These are phyloP conservation scores for Paramecium sonneborni DNA, from an alignment of 73 alveolate species.

Conservation along the genomic window DNA sequence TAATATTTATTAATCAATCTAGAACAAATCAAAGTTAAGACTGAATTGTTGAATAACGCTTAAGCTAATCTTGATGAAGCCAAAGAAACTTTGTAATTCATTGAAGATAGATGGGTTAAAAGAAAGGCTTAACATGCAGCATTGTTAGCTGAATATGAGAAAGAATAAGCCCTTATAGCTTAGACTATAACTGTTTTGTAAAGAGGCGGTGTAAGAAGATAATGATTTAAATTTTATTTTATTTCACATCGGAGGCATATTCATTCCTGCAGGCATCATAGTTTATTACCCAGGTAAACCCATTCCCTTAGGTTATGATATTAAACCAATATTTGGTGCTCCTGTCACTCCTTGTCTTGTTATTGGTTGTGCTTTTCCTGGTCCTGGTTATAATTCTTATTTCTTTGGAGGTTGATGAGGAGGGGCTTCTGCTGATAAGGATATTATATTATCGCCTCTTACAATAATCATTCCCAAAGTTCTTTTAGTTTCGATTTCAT, in stretches of 20 bases:
- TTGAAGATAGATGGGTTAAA: conserved; percentile 28
- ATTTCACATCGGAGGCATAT: not conserved
- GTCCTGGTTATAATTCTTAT: conserved; percentile 79
- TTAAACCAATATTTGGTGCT: not conserved
- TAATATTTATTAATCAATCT: not conserved
- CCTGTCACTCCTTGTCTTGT: conserved; percentile 19
- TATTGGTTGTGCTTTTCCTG: conserved; percentile 70
- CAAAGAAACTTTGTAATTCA: not conserved
- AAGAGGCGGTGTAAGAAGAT: conserved; percentile 24
- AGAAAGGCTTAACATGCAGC: not conserved
- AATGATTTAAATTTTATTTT: not conserved
- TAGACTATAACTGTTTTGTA: not conserved
- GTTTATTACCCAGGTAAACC: conserved; percentile 28
- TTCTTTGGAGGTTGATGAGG: conserved; percentile 90
- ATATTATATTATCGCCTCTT: conserved; percentile 97
- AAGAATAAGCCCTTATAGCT: not conserved
- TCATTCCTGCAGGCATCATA: conserved; percentile 37
- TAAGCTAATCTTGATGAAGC: conserved; percentile 30
- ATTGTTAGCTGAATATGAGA: conserved; percentile 5
- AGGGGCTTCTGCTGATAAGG: conserved; percentile 98
- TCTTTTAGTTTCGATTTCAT: conserved; percentile 67
- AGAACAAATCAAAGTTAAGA: not conserved
- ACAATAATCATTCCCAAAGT: conserved; percentile 70
- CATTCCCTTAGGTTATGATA: not conserved
- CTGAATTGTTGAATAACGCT: not conserved